phyloP scores from a whole-genome alignment of 2,329 filamentous ascomycete genomes.

The Alternaria ventricosa region DNA sequence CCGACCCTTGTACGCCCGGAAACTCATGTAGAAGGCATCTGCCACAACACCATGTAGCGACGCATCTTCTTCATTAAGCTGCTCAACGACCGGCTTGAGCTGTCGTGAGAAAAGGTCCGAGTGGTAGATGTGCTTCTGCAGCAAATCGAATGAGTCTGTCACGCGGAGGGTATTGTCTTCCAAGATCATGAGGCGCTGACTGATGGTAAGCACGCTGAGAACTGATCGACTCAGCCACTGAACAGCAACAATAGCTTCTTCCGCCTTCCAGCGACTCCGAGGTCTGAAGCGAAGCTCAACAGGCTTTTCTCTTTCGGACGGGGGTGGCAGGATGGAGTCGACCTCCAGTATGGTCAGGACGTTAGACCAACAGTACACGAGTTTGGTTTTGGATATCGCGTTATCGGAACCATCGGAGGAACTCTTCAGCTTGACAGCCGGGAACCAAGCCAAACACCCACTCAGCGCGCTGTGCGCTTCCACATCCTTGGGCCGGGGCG shows the following conservation, averaged over 20 bases:
- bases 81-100: conserved; percentile 82
- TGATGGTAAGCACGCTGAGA: conserved; percentile 88
- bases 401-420: conserved; percentile 70
- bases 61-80: conserved; percentile 82
- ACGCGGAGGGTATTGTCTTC: conserved; percentile 86
- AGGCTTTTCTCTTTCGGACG: conserved; percentile 76
- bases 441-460: conserved; percentile 96
- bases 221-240: conserved; percentile 97
- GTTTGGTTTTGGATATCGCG: conserved; percentile 78
- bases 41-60: conserved; percentile 96
- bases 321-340: conserved; percentile 65
- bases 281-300: conserved; percentile 79
- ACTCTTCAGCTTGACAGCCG: conserved; percentile 88
- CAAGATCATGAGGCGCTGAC: conserved; percentile 88
- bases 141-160: conserved; percentile 91
- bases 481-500: conserved; percentile 87
- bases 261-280: conserved; percentile 87
- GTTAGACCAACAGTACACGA: conserved; percentile 99
- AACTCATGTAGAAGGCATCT: conserved; percentile 98
- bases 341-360: conserved; percentile 93
- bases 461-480: conserved; percentile 89
- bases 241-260: conserved; percentile 93
- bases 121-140: conserved; percentile 92
- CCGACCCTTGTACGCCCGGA: conserved; percentile 91
- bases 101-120: conserved; percentile 88